Percentiles rank a stretch among this genome's conserved stretches.
These are phyloP conservation scores for Penicillium thymicola DNA, from an alignment of 2,329 filamentous ascomycete genomes.

Conservation along the genomic window DNA sequence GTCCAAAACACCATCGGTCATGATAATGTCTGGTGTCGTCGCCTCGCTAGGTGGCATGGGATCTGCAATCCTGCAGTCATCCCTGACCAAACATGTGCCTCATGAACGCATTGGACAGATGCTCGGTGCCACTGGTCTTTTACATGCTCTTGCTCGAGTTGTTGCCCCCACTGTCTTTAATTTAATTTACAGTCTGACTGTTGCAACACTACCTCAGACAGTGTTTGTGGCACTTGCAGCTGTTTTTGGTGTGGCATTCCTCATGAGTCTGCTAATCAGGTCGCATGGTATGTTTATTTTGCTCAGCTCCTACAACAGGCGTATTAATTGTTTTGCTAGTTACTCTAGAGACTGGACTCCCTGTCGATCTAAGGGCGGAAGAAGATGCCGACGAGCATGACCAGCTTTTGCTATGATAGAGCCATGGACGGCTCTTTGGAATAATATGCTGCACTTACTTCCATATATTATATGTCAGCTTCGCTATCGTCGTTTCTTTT, in stretches of 20 bases:
- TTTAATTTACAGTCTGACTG: conserved; percentile 77
- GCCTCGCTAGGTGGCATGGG: conserved; percentile 80
- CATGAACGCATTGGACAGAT: conserved; percentile 77
- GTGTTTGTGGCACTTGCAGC: conserved; percentile 72
- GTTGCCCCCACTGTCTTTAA: conserved; percentile 81
- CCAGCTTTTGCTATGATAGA: conserved; percentile 6
- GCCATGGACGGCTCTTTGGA: neutral
- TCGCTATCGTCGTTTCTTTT: neutral
- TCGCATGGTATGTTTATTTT: conserved; percentile 63
- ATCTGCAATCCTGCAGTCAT: conserved; percentile 76
- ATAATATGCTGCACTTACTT: conserved; percentile 4
- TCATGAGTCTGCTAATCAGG: conserved; percentile 66
- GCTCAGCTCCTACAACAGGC: neutral
- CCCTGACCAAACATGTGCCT: conserved; percentile 87
- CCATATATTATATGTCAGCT: neutral
- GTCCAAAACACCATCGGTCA: conserved; percentile 59
- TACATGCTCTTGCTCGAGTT: conserved; percentile 79
- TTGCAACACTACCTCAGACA: conserved; percentile 72
- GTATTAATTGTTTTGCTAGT: conserved; percentile 19
- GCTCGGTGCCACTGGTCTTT: conserved; percentile 79
- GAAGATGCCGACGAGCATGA: conserved; percentile 22
- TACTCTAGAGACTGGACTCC: conserved; percentile 13
- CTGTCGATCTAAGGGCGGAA: conserved; percentile 14
- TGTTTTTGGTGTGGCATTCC: conserved; percentile 64
- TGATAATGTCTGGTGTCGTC: conserved; percentile 68